Conservation (phyloP, 495 filamentous ascomycete species). For the Amphirosellinia nigrospora region DNA sequence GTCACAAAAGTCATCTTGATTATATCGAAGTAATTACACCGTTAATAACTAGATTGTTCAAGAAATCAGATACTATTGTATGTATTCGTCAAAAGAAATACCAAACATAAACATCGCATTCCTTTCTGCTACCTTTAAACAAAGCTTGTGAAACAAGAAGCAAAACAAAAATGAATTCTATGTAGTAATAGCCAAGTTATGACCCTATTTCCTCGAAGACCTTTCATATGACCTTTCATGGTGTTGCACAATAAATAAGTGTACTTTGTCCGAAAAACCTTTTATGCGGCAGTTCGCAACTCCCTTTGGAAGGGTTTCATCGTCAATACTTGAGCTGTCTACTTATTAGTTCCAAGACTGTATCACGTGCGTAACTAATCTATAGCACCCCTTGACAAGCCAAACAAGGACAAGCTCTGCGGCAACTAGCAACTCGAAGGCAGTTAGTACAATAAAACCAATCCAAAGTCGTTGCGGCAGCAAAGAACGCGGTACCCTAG, state of each 20-base stretch:
- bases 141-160: neutral
- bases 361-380: neutral
- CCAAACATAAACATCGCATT: too few relatives aligned
- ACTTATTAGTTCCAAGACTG: neutral
- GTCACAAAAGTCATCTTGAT: too few relatives aligned
- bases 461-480: neutral
- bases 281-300: neutral
- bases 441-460: neutral
- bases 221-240: neutral
- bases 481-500: neutral
- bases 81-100: too few relatives aligned
- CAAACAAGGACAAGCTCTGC: neutral
- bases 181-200: neutral
- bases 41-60: too few relatives aligned
- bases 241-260: neutral
- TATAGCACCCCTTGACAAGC: neutral
- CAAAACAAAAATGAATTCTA: neutral
- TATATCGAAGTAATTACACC: too few relatives aligned
- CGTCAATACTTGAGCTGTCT: neutral
- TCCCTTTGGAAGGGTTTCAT: neutral
- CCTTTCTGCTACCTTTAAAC: neutral
- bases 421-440: too few relatives aligned
- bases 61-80: too few relatives aligned
- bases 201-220: neutral
- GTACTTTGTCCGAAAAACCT: neutral